Evolutionary conservation across 495 filamentous ascomycete genomes (phyloP).

Genomic region (Durotheca rogersii): DNA sequence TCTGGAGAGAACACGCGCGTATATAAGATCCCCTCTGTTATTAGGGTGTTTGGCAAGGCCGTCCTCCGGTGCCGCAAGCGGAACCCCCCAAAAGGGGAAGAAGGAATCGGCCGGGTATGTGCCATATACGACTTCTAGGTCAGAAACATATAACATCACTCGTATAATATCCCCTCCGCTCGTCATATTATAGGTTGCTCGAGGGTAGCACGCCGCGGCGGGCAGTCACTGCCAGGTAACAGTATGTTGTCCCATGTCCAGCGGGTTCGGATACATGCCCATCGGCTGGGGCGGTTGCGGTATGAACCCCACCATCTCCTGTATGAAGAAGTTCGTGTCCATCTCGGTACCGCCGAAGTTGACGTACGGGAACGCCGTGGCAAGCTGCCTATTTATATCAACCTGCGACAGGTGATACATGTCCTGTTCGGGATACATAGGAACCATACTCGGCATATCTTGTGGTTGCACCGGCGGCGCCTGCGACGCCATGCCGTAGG

Average conservation of each 20-base stretch:
- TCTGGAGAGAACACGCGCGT: no score
- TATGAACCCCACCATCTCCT: conserved; percentile 43
- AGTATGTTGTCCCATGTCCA: conserved; percentile 18
- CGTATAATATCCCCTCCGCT: no score
- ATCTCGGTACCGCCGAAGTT: conserved; percentile 43
- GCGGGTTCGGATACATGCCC: conserved; percentile 24
- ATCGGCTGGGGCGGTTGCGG: conserved; percentile 20
- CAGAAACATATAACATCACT: neutral
- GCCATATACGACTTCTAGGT: no score
- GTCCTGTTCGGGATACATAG: conserved; percentile 27
- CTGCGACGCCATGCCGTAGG: conserved; percentile 19
- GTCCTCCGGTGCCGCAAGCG: no score
- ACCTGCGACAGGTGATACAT: conserved; percentile 25
- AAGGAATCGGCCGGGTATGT: no score
- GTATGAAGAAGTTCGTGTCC: conserved; percentile 49
- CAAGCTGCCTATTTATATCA: conserved; percentile 33
- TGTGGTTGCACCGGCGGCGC: conserved; percentile 20
- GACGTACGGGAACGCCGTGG: conserved; percentile 37
- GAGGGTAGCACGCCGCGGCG: no score
- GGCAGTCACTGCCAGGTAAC: conserved; percentile 20
- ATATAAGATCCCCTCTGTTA: no score
- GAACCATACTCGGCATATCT: conserved; percentile 11
- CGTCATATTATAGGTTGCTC: no score
- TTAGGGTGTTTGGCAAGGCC: no score
- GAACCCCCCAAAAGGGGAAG: no score